Base-by-base conservation (phyloP, 148 eudicot species). In the Cornus kousa region DNA sequence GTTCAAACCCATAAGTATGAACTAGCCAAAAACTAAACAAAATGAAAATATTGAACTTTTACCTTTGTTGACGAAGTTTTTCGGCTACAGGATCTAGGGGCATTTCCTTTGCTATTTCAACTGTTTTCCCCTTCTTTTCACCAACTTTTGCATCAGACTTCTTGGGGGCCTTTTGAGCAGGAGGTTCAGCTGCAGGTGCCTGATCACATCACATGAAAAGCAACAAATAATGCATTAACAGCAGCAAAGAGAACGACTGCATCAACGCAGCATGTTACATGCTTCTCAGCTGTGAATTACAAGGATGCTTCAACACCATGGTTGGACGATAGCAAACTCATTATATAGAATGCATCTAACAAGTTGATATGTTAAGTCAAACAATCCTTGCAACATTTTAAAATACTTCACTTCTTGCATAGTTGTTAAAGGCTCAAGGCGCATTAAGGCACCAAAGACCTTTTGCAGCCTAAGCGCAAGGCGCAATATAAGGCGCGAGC, bases 11-110 rank as follows among this genome's bases (percentile, higher is more conserved):
- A 40, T 20, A 53, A 39, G 57, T 8, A 33, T 35, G 46, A 55
- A 59, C 20, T 17, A 28, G n/a, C 67, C 10, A 9, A 73, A 3
- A 57, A 37, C 53, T n/a, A 70, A 33, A 72, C 70, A 3, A 62
- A n/a, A 48, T 64, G 57, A 53, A 64, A 6, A 53, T 6, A 50
- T 23, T 16, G 16, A 22, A 71, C 14, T 71, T 66, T 20, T 3
- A 89, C 91, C 91, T 86, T 77, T 87, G 88, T 75, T 87, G 91
- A 33, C 88, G 85, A 73, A 89, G 88, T 71, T 89, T 89, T 82
- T 89, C 91, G 73, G 80, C 85, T 64, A 85, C 20, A 50, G 91
- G 87, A 81, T 89, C 89, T 74, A 87, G 80, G 48, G 83, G 81
- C 62, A 12, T 81, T 75, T 84, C 88, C 71, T 84, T 78, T 23